phyloP scores from a whole-genome alignment of 2,329 filamentous ascomycete species.

The Sphaerulina populicola region DNA sequence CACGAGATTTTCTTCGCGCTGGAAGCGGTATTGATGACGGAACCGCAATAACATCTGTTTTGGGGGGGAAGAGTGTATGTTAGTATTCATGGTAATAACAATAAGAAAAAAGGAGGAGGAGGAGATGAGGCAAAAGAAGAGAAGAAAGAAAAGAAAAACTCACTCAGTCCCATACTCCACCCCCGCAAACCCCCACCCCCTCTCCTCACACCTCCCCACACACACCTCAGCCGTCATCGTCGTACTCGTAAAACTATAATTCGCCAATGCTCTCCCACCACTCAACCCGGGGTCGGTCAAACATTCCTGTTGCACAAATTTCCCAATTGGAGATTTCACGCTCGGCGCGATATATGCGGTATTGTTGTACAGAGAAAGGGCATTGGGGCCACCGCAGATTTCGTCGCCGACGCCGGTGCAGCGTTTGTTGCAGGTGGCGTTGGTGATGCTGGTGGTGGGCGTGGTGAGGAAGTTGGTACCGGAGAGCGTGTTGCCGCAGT shows the following conservation, averaged over 20 bases:
- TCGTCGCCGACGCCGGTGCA: conserved; percentile 24
- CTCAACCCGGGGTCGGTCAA: conserved; percentile 19
- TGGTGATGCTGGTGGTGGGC: conserved; percentile 13
- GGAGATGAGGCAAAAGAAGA: no score
- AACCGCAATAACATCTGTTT: conserved; percentile 26
- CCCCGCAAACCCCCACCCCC: conserved; percentile 27
- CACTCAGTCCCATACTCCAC: conserved; percentile 14
- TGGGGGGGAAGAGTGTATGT: background rate
- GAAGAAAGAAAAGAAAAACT: background rate
- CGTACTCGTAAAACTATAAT: conserved; percentile 9
- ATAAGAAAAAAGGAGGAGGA: no score
- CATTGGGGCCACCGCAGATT: conserved; percentile 29
- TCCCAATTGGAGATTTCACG: conserved; percentile 20
- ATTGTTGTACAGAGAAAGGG: conserved; percentile 26
- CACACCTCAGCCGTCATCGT: conserved; percentile 27
- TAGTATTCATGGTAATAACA: no score
- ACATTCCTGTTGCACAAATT: conserved; percentile 22
- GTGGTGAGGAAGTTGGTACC: conserved; percentile 11
- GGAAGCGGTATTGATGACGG: conserved; percentile 14
- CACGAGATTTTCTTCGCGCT: conserved; percentile 20
- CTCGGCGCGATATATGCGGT: conserved; percentile 16
- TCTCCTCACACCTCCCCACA: conserved; percentile 28
- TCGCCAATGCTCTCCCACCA: conserved; percentile 19
- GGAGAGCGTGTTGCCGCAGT: conserved; percentile 25
- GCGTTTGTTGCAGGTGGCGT: conserved; percentile 24